Conservation (phyloP, 306 rosid genomes). For the Rosa multiflora region DNA sequence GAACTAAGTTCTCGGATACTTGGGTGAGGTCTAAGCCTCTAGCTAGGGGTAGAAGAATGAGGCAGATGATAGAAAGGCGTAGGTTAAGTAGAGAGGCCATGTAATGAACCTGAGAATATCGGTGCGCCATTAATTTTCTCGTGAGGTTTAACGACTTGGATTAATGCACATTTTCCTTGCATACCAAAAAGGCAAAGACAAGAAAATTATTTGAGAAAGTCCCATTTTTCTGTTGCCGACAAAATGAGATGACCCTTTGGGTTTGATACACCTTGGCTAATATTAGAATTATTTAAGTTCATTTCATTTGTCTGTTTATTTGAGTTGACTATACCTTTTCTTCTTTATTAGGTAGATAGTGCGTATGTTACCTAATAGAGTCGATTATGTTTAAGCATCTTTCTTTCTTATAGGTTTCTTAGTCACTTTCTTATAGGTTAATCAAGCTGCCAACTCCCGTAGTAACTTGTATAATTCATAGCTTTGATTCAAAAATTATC, state of each 20-base stretch:
- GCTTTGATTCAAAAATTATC: neutral
- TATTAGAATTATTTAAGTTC: neutral
- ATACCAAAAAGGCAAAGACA: neutral
- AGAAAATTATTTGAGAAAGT: neutral
- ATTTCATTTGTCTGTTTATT: neutral
- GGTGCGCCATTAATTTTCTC: conserved; percentile 6
- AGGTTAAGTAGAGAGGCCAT: conserved; percentile 15
- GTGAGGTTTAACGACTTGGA: neutral
- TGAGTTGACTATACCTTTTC: neutral
- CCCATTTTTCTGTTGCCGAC: neutral
- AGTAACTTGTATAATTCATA: neutral
- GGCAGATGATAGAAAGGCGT: neutral
- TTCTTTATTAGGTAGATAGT: neutral
- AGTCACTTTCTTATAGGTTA: neutral
- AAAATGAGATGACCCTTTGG: neutral
- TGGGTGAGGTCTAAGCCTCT: neutral
- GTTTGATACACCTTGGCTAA: neutral
- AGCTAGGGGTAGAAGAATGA: neutral
- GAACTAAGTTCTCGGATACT: neutral
- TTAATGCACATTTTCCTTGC: neutral
- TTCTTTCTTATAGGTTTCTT: neutral
- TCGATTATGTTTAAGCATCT: neutral
- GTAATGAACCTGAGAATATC: neutral
- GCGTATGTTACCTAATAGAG: neutral
- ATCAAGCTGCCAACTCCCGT: neutral